Percentiles rank a stretch among this genome's conserved stretches.
phyloP scores from a whole-genome alignment of 345 rosid genomes.

The Dipteronia sinensis region DNA sequence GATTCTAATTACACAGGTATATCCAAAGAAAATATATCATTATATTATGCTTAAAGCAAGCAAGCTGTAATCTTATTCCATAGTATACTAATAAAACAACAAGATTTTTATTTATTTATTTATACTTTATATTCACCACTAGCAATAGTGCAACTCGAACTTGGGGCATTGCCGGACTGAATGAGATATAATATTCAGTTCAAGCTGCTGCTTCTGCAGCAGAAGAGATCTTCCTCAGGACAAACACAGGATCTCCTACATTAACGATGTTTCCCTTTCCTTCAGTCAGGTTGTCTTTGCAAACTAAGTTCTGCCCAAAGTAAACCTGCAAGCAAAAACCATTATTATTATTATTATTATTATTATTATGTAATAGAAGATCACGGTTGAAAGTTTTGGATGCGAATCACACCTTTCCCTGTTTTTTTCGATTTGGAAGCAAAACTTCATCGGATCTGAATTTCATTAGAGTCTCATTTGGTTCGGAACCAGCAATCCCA shows the following conservation, averaged over 20 bases:
- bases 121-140: too few relatives aligned
- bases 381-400: neutral
- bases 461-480: conserved; percentile 59
- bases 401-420: conserved; percentile 59
- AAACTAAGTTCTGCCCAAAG: conserved; percentile 84
- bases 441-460: conserved; percentile 65
- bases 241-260: conserved; percentile 70
- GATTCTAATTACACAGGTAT: neutral
- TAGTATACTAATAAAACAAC: neutral
- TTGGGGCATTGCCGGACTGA: too few relatives aligned
- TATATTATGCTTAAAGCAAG: neutral
- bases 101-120: neutral
- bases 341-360: neutral
- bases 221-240: conserved; percentile 53
- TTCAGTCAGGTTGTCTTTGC: conserved; percentile 43
- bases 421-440: conserved; percentile 65
- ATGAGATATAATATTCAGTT: conserved; percentile 2
- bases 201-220: conserved; percentile 77
- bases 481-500: conserved; percentile 61
- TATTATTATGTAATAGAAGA: neutral
- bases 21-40: neutral
- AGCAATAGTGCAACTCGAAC: too few relatives aligned
- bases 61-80: conserved; percentile 1
- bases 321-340: conserved; percentile 49
- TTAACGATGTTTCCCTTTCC: conserved; percentile 50